Evolutionary conservation across 768 basidiomycete genomes (phyloP).

Genomic region (Leccinum ochraceum): DNA sequence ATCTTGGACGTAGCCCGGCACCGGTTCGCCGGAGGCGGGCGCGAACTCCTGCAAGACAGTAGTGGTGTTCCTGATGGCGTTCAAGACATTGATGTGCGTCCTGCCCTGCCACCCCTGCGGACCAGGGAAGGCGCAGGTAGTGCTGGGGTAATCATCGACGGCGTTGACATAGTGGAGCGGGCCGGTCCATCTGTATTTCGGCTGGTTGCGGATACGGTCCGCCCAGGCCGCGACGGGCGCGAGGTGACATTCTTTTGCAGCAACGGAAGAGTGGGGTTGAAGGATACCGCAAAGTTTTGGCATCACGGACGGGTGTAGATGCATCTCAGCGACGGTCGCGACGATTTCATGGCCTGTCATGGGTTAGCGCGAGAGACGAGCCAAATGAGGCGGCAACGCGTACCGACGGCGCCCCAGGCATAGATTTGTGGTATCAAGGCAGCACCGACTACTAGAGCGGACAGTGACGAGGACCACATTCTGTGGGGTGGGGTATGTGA

Average conservation of each 20-base stretch:
- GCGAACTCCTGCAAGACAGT: conserved; percentile 55
- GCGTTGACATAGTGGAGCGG: conserved; percentile 77
- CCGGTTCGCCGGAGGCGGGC: conserved; percentile 18
- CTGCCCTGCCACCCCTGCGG: conserved; percentile 68
- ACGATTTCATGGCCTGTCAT: conserved; percentile 84
- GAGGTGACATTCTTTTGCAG: conserved; percentile 63
- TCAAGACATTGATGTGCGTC: conserved; percentile 65
- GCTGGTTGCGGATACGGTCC: conserved; percentile 56
- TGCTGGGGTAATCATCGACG: conserved; percentile 72
- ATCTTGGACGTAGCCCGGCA: conserved; percentile 55
- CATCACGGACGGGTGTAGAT: conserved; percentile 74
- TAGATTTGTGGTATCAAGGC: conserved; percentile 27
- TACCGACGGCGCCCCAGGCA: conserved; percentile 46
- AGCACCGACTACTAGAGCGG: conserved; percentile 16
- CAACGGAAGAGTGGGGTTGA: conserved; percentile 29
- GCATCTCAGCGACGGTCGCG: conserved; percentile 92
- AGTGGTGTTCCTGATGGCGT: conserved; percentile 77
- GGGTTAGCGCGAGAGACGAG: not conserved
- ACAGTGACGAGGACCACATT: conserved; percentile 21
- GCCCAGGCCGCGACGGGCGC: conserved; percentile 90
- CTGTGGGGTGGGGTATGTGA: conserved; percentile 19
- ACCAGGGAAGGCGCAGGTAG: conserved; percentile 78
- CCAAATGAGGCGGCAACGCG: conserved; percentile 2
- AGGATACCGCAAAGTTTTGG: conserved; percentile 73
- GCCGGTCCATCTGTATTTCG: conserved; percentile 68